Conservation (phyloP, 495 filamentous ascomycete species). For the Talaromyces thailandensis region DNA sequence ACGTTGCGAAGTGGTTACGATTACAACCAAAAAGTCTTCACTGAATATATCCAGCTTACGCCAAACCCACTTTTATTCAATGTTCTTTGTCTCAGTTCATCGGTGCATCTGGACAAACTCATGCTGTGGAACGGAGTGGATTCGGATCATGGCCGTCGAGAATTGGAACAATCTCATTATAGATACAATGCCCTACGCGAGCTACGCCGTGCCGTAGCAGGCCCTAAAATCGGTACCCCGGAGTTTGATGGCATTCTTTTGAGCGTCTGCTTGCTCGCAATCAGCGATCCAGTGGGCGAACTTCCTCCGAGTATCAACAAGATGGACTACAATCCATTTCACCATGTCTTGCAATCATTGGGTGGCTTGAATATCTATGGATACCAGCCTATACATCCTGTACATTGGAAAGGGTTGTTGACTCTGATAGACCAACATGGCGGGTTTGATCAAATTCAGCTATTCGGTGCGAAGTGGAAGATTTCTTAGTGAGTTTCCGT, state of each 20-base stretch:
- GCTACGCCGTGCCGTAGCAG: background rate
- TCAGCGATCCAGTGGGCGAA: conserved; percentile 1
- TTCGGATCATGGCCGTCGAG: background rate
- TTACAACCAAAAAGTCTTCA: background rate
- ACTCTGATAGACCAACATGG: background rate
- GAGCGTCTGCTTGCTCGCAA: background rate
- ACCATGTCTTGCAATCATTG: background rate
- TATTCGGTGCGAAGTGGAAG: background rate
- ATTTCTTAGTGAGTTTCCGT: background rate
- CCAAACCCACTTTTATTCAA: conserved; percentile 1
- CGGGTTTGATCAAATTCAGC: background rate
- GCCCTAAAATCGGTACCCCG: background rate
- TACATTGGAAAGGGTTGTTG: conserved; percentile 5
- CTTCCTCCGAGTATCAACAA: background rate
- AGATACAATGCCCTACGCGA: conserved; percentile 2
- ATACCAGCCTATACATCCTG: background rate
- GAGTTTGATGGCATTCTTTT: background rate
- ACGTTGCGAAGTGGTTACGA: background rate
- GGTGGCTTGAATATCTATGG: conserved; percentile 4
- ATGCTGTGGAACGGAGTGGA: conserved; percentile 3
- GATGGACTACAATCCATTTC: conserved; percentile 4
- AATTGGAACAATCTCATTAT: conserved; percentile 1
- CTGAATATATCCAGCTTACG: background rate
- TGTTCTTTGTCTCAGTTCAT: background rate
- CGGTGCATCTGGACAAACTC: conserved; percentile 1